Base-by-base conservation (phyloP, 257 asterid species). In the Solanum neorickii region DNA sequence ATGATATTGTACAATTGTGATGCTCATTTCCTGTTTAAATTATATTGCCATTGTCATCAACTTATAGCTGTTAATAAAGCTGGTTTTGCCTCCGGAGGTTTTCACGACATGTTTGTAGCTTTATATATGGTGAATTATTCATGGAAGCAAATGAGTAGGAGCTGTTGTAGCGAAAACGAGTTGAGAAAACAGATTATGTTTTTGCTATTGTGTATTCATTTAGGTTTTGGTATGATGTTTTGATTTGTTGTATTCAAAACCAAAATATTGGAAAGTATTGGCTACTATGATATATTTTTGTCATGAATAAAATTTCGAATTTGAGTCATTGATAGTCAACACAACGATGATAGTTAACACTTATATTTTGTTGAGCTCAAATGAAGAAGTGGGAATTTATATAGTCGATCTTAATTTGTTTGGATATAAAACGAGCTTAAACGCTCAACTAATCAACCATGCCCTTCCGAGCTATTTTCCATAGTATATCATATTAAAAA, bases 1-100 rank as follows among this genome's bases (percentile, higher is more conserved):
- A 74, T 75, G 89, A 89, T 92, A 86, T 87, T 37, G 83, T 78
- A 86, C 84, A 44, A 83, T 62, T 86, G 60, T 73, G 84, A 73
- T 86, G 18, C 83, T 23, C 46, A 27, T 44, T 75, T 31, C 87
- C n/a, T 46, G 41, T 35, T 85, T 56, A 49, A 68, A 44, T 70
- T 73, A 69, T 11, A 12, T 72, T 23, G 23, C 41, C 83, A 29
- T 44, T 85, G 82, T 5, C 60, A 69, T 49, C 65, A 72, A 46
- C 29, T 46, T 74, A 33, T 23, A 37, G 87, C 70, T 86, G 83
- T 86, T 86, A 86, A 76, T 70, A 78, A 78, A 78, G 42, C 84
- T 46, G 42, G 42, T 46, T 78, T 46, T 15, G 27, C 66, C 41
- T 27, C 62, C 2, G 41, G 41, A 6, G 65, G 15, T 78, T 46